A percentile compares a stretch with the other conserved stretches of the same genome.
Evolutionary conservation across 345 rosid species (phyloP).

Genomic region (Crucihimalaya himalaica): DNA sequence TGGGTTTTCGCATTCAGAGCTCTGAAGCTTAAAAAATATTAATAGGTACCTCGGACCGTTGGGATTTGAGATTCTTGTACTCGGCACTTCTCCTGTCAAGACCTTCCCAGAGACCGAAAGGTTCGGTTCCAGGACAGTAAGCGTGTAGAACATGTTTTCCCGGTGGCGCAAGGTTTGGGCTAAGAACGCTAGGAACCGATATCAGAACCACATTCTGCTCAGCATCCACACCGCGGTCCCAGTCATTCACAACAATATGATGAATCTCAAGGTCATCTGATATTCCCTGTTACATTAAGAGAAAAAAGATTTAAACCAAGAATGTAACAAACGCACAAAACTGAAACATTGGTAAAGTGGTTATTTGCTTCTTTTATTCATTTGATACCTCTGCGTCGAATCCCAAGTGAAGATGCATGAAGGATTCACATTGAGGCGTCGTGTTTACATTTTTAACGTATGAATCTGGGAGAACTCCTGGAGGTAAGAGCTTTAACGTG

Average conservation of each 20-base stretch:
- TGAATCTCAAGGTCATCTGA: constrained; percentile 80
- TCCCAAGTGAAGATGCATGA: constrained; percentile 98
- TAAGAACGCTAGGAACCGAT: constrained; percentile 78
- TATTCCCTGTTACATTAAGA: constrained; percentile 52
- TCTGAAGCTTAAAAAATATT: background rate
- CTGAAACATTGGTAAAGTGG: background rate
- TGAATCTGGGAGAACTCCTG: constrained; percentile 63
- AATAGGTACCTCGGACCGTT: constrained; percentile 79
- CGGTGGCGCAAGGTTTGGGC: constrained; percentile 80
- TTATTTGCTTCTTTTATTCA: background rate
- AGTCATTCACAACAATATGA: constrained; percentile 89
- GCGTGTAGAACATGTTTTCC: constrained; percentile 88
- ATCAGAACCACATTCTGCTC: constrained; percentile 91
- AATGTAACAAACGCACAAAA: background rate
- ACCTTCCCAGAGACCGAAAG: constrained; percentile 76
- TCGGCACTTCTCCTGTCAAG: constrained; percentile 71
- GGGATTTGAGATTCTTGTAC: constrained; percentile 75
- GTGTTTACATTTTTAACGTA: constrained; percentile 51
- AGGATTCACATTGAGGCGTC: constrained; percentile 87
- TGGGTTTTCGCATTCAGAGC: background rate
- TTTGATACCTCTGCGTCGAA: constrained; percentile 68
- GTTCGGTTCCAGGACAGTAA: constrained; percentile 88
- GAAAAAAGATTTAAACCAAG: background rate
- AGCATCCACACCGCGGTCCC: constrained; percentile 89
- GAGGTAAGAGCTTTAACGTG: constrained; percentile 67